Base-by-base conservation (phyloP, 2,329 filamentous ascomycete genomes). In the Neofusicoccum sp. region DNA sequence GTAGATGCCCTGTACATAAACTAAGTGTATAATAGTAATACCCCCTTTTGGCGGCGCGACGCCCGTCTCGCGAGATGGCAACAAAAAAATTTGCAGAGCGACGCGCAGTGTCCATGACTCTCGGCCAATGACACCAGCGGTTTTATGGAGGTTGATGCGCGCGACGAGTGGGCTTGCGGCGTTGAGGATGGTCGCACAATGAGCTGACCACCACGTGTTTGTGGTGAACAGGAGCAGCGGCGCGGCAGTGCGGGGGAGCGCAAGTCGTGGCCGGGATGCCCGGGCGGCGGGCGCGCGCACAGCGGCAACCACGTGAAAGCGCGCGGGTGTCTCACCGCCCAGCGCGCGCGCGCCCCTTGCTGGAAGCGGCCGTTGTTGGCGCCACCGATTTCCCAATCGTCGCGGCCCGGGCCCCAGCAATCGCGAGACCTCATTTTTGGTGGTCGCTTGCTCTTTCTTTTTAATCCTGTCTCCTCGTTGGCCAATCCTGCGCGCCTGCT, bases 191-290 rank as follows among this genome's bases (percentile, higher is more conserved):
- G 58, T 24, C 28, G 31, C 58, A 60, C 40, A 30, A 60, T 60
- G 58, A 43, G 47, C 58, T 60, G 58, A 60, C 48, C 36, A 60
- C 45, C 58, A 60, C 58, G 58, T 60, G 47, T 51, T 60, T 30
- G 40, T 60, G 47, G 58, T 60, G 33, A 40, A 45, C 16, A 41
- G 30, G 34, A 24, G 6, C 30, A 24, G n/a, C 31, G 20, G 24
- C 16, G 47, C 6, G 24, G 20, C 34, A 51, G 44, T 47, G 44
- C 20, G 44, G 44, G 24, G 20, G 24, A 31, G 33, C 11, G 12
- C 7, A 53, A 6, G 11, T 41, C 7, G 36, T 56, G 14, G 51
- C 51, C 51, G 26, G 51, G 3, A 1, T 5, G 7, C 1, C 2
- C 4, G 26, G 26, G 36, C 14, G 6, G 8, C 9, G 2, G 24